phyloP scores from a whole-genome alignment of 208 protist genomes.

The Leishmania gerbilli region DNA sequence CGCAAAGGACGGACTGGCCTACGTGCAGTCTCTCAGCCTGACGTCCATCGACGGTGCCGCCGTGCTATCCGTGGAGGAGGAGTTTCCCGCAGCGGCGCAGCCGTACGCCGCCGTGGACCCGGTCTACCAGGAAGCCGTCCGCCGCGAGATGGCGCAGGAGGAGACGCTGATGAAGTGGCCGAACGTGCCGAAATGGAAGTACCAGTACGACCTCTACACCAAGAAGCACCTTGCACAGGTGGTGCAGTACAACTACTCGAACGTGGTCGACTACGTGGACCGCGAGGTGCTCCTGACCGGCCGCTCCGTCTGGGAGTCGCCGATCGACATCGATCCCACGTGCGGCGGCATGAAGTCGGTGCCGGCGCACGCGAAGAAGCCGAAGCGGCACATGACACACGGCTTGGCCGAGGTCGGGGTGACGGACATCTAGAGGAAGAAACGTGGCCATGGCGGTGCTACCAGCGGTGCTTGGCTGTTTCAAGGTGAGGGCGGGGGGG shows the following conservation, averaged over 20 bases:
- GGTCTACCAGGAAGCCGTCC: constrained; percentile 77
- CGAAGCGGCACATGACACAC: constrained; percentile 69
- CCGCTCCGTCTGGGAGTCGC: constrained; percentile 88
- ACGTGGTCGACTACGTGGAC: constrained; percentile 93
- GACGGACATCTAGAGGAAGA: constrained; percentile 67
- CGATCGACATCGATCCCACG: constrained; percentile 87
- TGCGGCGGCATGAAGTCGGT: constrained; percentile 82
- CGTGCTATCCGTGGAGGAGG: constrained; percentile 55
- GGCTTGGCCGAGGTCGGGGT: constrained; percentile 61
- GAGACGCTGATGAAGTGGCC: constrained; percentile 89
- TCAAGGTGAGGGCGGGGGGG: not conserved
- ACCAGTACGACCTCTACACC: constrained; percentile 80
- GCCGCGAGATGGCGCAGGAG: constrained; percentile 70
- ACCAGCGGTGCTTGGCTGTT: not conserved
- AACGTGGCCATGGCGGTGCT: not conserved
- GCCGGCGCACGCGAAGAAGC: constrained; percentile 80
- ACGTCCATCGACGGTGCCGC: constrained; percentile 64
- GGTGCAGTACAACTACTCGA: constrained; percentile 91
- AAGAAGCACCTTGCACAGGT: constrained; percentile 74
- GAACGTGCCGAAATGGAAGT: constrained; percentile 87
- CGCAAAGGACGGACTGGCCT: constrained; percentile 54
- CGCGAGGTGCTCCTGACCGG: constrained; percentile 90
- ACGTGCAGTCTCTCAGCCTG: constrained; percentile 69
- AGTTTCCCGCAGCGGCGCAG: constrained; percentile 33
- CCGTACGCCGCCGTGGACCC: constrained; percentile 66